Evolutionary conservation across 129 eudicot species (phyloP).

Genomic region (Scalesia atractyloides): DNA sequence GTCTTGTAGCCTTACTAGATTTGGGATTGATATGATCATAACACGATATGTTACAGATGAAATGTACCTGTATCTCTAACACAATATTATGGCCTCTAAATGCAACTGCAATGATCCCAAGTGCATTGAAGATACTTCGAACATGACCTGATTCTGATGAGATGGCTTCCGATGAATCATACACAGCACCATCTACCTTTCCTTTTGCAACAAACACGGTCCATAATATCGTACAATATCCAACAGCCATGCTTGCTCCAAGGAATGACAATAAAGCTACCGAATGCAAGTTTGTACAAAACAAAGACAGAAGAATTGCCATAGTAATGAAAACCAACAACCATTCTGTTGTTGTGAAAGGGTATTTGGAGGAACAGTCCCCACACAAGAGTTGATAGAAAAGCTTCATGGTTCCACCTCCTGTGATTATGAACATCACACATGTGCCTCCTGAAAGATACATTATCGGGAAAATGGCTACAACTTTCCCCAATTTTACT

Average conservation of each 20-base stretch:
- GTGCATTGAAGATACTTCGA: slow-evolving; percentile 41
- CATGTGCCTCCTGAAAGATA: slow-evolving; percentile 77
- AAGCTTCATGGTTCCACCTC: slow-evolving; percentile 52
- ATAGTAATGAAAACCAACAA: slow-evolving; percentile 50
- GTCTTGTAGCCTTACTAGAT: too few relatives aligned
- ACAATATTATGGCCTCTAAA: slow-evolving; percentile 86
- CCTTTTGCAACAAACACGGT: slow-evolving; percentile 38
- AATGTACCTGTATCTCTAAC: slow-evolving; percentile 70
- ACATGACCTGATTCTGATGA: slow-evolving; percentile 16
- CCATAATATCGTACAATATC: slow-evolving; percentile 51
- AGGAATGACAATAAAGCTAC: slow-evolving; percentile 40
- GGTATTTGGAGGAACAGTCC: slow-evolving; percentile 28
- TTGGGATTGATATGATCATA: too few relatives aligned
- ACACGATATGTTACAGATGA: neutral
- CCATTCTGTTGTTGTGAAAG: slow-evolving; percentile 54
- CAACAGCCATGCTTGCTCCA: slow-evolving; percentile 55
- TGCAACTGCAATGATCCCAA: slow-evolving; percentile 52
- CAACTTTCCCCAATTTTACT: slow-evolving; percentile 53
- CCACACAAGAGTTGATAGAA: slow-evolving; percentile 50
- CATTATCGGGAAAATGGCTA: slow-evolving; percentile 64
- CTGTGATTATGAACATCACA: slow-evolving; percentile 48
- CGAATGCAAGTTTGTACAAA: slow-evolving; percentile 63
- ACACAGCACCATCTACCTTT: slow-evolving; percentile 19
- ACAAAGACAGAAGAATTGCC: slow-evolving; percentile 45
- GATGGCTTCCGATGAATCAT: slow-evolving; percentile 6